These are phyloP conservation scores for Euphorbia peplus DNA, from an alignment of 345 rosid species.

Conservation along the genomic window DNA sequence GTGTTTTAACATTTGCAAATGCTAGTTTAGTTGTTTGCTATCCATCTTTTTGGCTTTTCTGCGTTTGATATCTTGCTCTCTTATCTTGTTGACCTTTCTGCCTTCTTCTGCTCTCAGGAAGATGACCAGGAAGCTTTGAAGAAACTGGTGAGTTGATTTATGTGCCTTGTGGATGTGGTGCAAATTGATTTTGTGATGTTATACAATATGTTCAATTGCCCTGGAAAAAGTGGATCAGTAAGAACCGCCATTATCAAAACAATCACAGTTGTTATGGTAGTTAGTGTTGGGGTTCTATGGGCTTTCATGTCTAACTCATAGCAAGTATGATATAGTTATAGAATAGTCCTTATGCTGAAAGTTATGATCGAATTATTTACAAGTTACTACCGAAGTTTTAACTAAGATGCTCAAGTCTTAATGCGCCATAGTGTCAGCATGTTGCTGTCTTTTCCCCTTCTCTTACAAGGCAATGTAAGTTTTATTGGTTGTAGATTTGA, in stretches of 20 bases:
- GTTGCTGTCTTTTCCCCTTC: too few relatives aligned
- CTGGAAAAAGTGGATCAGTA: neutral
- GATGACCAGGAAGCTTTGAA: too few relatives aligned
- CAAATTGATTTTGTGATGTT: neutral
- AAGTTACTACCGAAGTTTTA: too few relatives aligned
- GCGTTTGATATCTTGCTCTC: too few relatives aligned
- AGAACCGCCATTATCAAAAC: too few relatives aligned
- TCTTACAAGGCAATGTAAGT: too few relatives aligned
- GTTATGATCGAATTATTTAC: neutral
- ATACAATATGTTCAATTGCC: neutral
- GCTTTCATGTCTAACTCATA: neutral
- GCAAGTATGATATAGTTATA: too few relatives aligned
- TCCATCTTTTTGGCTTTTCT: neutral
- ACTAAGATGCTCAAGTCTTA: too few relatives aligned
- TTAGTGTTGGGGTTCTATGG: neutral
- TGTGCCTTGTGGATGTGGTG: too few relatives aligned
- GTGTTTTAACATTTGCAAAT: neutral
- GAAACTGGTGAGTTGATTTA: too few relatives aligned
- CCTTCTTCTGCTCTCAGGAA: too few relatives aligned
- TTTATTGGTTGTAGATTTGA: neutral
- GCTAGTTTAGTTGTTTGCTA: neutral
- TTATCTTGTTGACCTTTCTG: neutral
- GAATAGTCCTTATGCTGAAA: neutral
- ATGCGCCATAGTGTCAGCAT: too few relatives aligned
- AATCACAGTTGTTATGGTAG: neutral